Evolutionary conservation across 495 filamentous ascomycete genomes (phyloP), one percentile per base, ranked within the genome.

Genomic region (Parachaetomium inaequale): DNA sequence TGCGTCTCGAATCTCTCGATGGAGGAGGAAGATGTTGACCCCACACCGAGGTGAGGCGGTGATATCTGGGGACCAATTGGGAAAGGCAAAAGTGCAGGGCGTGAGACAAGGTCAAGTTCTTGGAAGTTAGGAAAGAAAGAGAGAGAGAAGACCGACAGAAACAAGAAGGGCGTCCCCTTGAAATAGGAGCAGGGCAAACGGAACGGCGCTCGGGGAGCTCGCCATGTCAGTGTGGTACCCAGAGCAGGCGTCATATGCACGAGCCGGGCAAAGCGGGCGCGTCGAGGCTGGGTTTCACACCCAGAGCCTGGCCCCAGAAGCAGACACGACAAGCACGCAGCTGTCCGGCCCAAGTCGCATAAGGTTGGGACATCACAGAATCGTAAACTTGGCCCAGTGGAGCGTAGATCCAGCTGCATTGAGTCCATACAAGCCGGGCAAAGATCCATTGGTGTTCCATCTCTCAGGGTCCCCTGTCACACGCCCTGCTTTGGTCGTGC

Each of bases 271-370:
- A 59, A 61, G 56, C 36, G 53, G 21, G 61, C 42, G 58, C 53
- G 58, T 62, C 61, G 58, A 61, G 47, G 63, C 61, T 68, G 69
- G 56, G 59, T 70, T 51, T 58, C 63, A 68, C 66, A 57, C 61
- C 34, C 50, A 17, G 12, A 21, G 46, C 38, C 55, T 7, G 8
- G 32, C 31, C 19, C 43, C 31, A 43, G 46, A 53, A 55, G 40
- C 17, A 31, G 54, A 49, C 19, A 53, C 23, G 59, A 51, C 23
- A 6, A 58, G 36, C 32, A 6, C 53, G 36, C 32, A 29, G 43
- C 26, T 25, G 34, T 59, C 47, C 19, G 46, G 40, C 32, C 7
- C 17, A 2, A 40, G 42, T 55, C 25, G 49, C 58, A 42, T 51
- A 19, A 47, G 54, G 34, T 43, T 52, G 23, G 56, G 26, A 7